These are phyloP conservation scores for Leersia perrieri DNA, from an alignment of 176 grass and related monocot genomes.

Conservation along the genomic window DNA sequence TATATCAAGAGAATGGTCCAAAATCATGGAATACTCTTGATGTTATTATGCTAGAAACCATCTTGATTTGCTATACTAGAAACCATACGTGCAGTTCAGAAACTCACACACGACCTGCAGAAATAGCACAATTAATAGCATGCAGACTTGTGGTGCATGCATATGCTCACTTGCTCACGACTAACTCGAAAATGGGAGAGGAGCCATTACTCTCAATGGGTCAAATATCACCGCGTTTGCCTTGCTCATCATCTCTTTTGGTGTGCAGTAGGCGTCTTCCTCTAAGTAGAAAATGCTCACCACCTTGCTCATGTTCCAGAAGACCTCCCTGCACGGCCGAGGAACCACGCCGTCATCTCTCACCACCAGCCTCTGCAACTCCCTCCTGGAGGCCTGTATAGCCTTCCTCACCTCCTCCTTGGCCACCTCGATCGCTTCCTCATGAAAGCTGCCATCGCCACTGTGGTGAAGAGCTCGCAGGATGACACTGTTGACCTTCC, in stretches of 20 bases:
- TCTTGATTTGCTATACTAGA: no score
- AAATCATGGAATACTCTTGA: no score
- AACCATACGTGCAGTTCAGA: no score
- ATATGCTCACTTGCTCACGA: no score
- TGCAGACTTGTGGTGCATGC: no score
- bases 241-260: constrained; percentile 35
- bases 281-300: constrained; percentile 46
- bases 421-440: background rate
- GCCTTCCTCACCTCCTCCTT: background rate
- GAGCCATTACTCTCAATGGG: no score
- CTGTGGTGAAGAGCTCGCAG: background rate
- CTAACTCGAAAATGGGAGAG: no score
- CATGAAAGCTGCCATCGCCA: no score
- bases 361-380: constrained; percentile 38
- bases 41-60: no score
- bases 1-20: no score
- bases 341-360: constrained; percentile 34
- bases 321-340: constrained; percentile 50
- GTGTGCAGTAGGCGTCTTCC: constrained; percentile 37
- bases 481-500: background rate
- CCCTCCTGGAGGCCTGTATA: background rate
- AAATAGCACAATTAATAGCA: no score
- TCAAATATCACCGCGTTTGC: constrained; percentile 30
- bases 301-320: constrained; percentile 55
- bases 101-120: no score